Conservation (phyloP, 306 rosid genomes). For the Cicer bijugum region DNA sequence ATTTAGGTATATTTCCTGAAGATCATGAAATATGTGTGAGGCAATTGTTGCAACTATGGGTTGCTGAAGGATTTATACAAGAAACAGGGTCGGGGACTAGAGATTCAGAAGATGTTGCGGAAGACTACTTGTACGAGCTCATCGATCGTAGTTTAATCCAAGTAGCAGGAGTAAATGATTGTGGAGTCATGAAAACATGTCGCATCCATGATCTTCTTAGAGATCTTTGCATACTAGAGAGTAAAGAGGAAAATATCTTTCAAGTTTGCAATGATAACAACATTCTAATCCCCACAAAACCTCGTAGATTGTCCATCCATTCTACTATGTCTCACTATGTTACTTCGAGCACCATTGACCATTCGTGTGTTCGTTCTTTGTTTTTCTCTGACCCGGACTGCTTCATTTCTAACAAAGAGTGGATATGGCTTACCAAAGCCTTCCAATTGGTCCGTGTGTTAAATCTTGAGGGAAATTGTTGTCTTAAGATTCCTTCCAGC, state of each 20-base stretch:
- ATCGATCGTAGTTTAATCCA: slow-evolving; percentile 42
- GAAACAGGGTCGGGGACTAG: neutral
- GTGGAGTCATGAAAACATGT: slow-evolving; percentile 28
- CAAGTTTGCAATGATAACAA: slow-evolving; percentile 10
- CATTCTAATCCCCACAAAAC: neutral
- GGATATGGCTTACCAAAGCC: slow-evolving; percentile 28
- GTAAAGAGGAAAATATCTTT: slow-evolving; percentile 31
- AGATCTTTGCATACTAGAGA: slow-evolving; percentile 37
- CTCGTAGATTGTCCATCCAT: slow-evolving; percentile 40
- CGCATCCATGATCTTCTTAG: slow-evolving; percentile 41
- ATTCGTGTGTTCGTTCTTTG: slow-evolving; percentile 42
- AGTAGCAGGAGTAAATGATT: neutral
- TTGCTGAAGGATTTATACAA: slow-evolving; percentile 43
- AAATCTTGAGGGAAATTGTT: neutral
- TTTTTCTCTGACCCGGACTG: neutral
- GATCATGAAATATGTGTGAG: slow-evolving; percentile 34
- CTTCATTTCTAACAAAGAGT: rapidly evolving
- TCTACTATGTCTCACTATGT: neutral
- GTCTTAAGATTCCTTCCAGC: neutral
- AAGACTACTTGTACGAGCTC: slow-evolving; percentile 43
- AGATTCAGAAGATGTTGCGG: slow-evolving; percentile 30
- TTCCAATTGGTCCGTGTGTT: slow-evolving; percentile 40
- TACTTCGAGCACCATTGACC: slow-evolving; percentile 33
- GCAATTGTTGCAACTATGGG: slow-evolving; percentile 25
- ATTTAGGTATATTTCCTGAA: slow-evolving; percentile 43